These are phyloP conservation scores for Psilocybe mexicana DNA, from an alignment of 1,284 basidiomycete species.

Conservation along the genomic window DNA sequence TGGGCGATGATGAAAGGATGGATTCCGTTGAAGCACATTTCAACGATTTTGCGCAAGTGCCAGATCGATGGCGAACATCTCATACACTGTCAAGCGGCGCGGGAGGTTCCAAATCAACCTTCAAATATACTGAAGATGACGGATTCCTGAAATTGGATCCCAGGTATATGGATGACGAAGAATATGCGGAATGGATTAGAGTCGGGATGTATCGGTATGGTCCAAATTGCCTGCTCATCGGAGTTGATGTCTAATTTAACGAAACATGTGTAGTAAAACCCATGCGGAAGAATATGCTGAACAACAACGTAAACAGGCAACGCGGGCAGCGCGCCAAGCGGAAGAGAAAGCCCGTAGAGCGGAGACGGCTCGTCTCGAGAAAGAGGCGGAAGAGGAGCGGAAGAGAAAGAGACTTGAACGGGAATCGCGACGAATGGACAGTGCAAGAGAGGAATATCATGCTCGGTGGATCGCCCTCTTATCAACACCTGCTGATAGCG, in stretches of 20 bases:
- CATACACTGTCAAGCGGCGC: constrained; percentile 1
- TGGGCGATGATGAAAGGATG: constrained; percentile 68
- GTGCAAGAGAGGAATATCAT: constrained; percentile 58
- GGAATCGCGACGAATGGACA: constrained; percentile 40
- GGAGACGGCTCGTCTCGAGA: constrained; percentile 54
- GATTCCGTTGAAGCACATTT: constrained; percentile 62
- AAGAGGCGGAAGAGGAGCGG: constrained; percentile 50
- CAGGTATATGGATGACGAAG: constrained; percentile 75
- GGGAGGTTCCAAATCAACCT: constrained; percentile 24
- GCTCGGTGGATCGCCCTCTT: constrained; percentile 57
- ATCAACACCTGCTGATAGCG: constrained; percentile 25
- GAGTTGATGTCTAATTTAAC: constrained; percentile 3
- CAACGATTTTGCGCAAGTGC: constrained; percentile 69
- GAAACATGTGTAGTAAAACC: constrained; percentile 50
- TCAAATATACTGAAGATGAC: constrained; percentile 40
- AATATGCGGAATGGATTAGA: constrained; percentile 80
- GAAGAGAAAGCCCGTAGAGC: constrained; percentile 55
- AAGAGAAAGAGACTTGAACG: constrained; percentile 44
- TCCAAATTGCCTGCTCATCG: not conserved
- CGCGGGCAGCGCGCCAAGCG: constrained; percentile 47
- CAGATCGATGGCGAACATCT: constrained; percentile 43
- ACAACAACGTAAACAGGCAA: constrained; percentile 53
- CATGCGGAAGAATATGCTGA: constrained; percentile 69
- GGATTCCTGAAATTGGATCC: constrained; percentile 51
- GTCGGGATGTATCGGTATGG: constrained; percentile 76